phyloP scores from a whole-genome alignment of 441 rosid species.

The Mallotus repandus region DNA sequence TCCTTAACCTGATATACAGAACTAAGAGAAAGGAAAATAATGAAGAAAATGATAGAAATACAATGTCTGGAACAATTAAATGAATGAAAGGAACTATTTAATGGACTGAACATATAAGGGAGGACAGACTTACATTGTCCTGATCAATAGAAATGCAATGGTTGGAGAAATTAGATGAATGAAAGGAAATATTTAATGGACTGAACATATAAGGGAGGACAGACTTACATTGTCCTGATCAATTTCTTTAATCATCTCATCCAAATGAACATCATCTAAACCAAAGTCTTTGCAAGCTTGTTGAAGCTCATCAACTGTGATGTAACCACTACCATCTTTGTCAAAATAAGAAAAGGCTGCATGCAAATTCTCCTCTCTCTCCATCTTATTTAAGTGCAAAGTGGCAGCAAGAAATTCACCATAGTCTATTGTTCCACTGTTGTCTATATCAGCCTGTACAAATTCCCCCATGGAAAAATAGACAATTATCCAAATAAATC shows the following conservation, averaged over 20 bases:
- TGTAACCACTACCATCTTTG: conserved; percentile 84
- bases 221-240: conserved; percentile 82
- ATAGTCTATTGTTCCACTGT: conserved; percentile 84
- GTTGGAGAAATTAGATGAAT: no score
- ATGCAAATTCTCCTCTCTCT: conserved; percentile 73
- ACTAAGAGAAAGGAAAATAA: no score
- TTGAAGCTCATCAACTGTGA: conserved; percentile 86
- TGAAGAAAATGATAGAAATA: background rate
- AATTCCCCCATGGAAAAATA: conserved; percentile 2
- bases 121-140: conserved; percentile 60
- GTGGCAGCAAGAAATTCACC: conserved; percentile 92
- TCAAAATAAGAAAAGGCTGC: conserved; percentile 83
- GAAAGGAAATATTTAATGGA: no score
- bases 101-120: background rate
- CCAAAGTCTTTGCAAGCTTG: conserved; percentile 86
- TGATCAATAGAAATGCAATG: no score
- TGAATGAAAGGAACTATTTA: background rate
- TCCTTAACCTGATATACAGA: background rate
- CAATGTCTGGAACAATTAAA: background rate
- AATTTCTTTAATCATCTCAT: conserved; percentile 75
- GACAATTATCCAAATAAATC: conserved; percentile 20
- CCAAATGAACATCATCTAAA: conserved; percentile 64
- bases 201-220: background rate
- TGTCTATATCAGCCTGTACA: conserved; percentile 84
- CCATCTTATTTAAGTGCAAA: conserved; percentile 75